Percentiles rank a stretch among this genome's conserved stretches.
phyloP scores from a whole-genome alignment of 2,329 filamentous ascomycete genomes.

The Alternaria ethzedia region DNA sequence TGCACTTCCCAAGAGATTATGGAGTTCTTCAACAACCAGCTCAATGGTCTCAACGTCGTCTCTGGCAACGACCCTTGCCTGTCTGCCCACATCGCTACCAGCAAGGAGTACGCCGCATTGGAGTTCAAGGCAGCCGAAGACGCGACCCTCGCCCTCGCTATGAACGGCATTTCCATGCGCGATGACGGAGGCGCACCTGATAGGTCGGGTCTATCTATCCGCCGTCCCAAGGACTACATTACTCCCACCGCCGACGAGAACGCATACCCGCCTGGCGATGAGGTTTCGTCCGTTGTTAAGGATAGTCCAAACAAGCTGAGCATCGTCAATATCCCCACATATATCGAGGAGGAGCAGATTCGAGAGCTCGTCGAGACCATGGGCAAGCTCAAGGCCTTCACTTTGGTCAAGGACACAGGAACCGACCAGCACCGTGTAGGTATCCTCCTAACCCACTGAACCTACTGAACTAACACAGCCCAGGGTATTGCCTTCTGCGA shows the following conservation, averaged over 20 bases:
- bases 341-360: constrained; percentile 89
- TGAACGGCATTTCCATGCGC: constrained; percentile 90
- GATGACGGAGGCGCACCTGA: constrained; percentile 59
- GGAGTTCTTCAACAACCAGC: constrained; percentile 92
- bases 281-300: constrained; percentile 79
- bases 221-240: constrained; percentile 95
- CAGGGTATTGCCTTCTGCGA: constrained; percentile 97
- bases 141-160: constrained; percentile 86
- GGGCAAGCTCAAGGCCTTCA: constrained; percentile 89
- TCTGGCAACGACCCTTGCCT: constrained; percentile 84
- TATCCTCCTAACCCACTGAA: constrained; percentile 15
- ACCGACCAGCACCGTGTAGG: constrained; percentile 87
- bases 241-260: constrained; percentile 73
- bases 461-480: constrained; percentile 15
- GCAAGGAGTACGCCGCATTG: constrained; percentile 80
- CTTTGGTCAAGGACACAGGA: constrained; percentile 83
- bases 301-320: constrained; percentile 96
- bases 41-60: constrained; percentile 95
- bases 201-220: constrained; percentile 71
- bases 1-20: constrained; percentile 78
- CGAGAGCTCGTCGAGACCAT: constrained; percentile 89
- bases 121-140: constrained; percentile 90
- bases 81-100: constrained; percentile 79
- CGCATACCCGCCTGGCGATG: constrained; percentile 71
- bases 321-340: constrained; percentile 85